phyloP scores from a whole-genome alignment of 2,329 filamentous ascomycete genomes.

The Colletotrichum destructivum region DNA sequence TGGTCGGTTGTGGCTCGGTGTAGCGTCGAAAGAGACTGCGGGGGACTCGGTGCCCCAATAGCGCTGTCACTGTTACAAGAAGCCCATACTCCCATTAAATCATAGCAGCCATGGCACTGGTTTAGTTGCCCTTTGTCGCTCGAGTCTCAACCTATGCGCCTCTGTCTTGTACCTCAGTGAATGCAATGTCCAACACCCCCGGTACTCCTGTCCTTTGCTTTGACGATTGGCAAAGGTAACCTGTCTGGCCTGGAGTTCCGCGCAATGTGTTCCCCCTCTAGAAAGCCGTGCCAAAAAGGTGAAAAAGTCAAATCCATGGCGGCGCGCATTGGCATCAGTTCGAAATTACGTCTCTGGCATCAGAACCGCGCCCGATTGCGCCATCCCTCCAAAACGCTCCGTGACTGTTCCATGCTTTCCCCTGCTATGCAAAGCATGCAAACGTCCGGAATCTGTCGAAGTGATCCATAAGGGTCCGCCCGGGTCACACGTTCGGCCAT shows the following conservation, averaged over 20 bases:
- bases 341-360: constrained; percentile 39
- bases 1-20: constrained; percentile 1
- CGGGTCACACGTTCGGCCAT: constrained; percentile 16
- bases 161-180: too few relatives aligned
- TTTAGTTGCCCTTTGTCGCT: constrained; percentile 1
- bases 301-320: background rate
- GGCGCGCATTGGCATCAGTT: constrained; percentile 13
- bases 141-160: background rate
- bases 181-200: background rate
- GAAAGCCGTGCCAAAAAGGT: background rate
- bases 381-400: constrained; percentile 30
- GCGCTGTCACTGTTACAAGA: background rate
- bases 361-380: constrained; percentile 40
- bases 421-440: constrained; percentile 2
- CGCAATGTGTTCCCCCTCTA: background rate
- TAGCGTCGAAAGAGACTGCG: constrained; percentile 15
- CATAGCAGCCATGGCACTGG: background rate
- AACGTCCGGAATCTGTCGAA: constrained; percentile 41
- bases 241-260: background rate
- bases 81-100: background rate
- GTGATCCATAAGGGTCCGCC: constrained; percentile 23
- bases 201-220: background rate
- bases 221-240: constrained; percentile 7
- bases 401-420: constrained; percentile 19
- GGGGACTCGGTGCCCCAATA: background rate